Conservation (phyloP, 2,329 filamentous ascomycete genomes). For the Ophiostoma populinum region DNA sequence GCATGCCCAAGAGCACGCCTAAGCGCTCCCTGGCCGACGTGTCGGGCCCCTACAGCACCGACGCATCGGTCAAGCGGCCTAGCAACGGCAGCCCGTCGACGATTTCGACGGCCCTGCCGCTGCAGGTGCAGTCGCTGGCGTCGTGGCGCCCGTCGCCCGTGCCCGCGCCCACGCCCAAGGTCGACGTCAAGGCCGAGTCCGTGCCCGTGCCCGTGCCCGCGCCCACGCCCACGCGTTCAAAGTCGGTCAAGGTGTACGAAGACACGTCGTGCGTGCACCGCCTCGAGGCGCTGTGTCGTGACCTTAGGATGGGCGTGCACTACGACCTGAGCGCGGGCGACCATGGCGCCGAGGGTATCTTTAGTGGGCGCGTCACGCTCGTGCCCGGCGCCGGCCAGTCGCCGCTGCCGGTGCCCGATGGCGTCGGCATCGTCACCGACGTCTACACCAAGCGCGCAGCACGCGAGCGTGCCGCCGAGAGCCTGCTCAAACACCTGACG, state of each 20-base stretch:
- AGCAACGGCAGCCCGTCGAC: no score
- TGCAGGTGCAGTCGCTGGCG: slow-evolving; percentile 4
- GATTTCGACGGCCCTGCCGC: not conserved
- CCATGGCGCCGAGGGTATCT: slow-evolving; percentile 15
- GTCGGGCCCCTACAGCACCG: not conserved
- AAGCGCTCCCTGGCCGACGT: no score
- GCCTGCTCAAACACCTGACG: slow-evolving; percentile 21
- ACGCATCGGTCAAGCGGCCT: not conserved
- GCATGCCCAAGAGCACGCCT: no score
- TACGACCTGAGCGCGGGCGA: slow-evolving; percentile 1
- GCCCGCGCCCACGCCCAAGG: not conserved
- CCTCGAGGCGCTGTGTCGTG: slow-evolving; percentile 12
- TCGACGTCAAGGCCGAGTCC: not conserved
- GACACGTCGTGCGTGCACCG: slow-evolving; percentile 11
- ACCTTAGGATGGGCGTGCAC: slow-evolving; percentile 4
- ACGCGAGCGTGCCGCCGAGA: slow-evolving; percentile 22
- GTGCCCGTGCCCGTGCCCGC: no score
- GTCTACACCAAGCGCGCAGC: slow-evolving; percentile 20
- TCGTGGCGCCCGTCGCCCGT: not conserved
- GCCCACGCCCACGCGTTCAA: no score
- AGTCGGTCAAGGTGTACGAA: slow-evolving; percentile 3
- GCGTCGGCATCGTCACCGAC: slow-evolving; percentile 18
- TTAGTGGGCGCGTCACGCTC: slow-evolving; percentile 16
- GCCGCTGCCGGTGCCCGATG: slow-evolving; percentile 14
- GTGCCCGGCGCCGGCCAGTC: slow-evolving; percentile 16